phyloP scores from a whole-genome alignment of 2,329 filamentous ascomycete species.

The Hymenoscyphus albidus region DNA sequence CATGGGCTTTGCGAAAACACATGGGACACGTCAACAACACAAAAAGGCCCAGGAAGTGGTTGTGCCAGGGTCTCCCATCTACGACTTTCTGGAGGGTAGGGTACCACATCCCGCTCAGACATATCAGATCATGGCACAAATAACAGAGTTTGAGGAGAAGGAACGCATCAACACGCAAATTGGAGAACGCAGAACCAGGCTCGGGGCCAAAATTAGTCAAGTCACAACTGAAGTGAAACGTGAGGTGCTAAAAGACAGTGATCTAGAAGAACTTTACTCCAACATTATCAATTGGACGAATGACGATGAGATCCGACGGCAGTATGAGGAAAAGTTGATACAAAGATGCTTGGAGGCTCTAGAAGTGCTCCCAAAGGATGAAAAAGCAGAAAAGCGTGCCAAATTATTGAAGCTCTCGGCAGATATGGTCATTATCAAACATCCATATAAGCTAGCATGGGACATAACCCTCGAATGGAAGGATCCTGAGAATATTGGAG shows the following conservation, averaged over 20 bases:
- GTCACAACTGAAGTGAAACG: constrained; percentile 84
- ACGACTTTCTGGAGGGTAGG: constrained; percentile 76
- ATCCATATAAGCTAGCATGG: constrained; percentile 88
- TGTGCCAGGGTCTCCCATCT: constrained; percentile 77
- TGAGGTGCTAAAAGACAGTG: constrained; percentile 73
- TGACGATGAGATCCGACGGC: constrained; percentile 78
- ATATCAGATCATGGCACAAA: constrained; percentile 77
- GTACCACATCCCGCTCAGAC: constrained; percentile 75
- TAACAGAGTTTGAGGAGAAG: constrained; percentile 81
- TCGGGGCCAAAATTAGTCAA: constrained; percentile 78
- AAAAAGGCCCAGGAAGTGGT: constrained; percentile 71
- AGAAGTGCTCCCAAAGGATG: constrained; percentile 56
- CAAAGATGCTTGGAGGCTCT: constrained; percentile 77
- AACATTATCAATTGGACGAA: constrained; percentile 85
- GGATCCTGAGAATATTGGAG: constrained; percentile 68
- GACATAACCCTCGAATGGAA: constrained; percentile 86
- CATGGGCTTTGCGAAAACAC: constrained; percentile 64
- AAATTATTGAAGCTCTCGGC: constrained; percentile 73
- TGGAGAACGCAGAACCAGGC: constrained; percentile 78
- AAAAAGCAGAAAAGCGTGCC: constrained; percentile 67
- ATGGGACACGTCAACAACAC: constrained; percentile 71
- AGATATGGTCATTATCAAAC: constrained; percentile 95
- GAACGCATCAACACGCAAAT: constrained; percentile 87
- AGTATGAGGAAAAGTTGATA: constrained; percentile 87
- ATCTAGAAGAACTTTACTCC: constrained; percentile 75